Percentiles rank a stretch among this genome's conserved stretches.
These are phyloP conservation scores for Penicillium sp. DNA, from an alignment of 2,329 filamentous ascomycete species.

Conservation along the genomic window DNA sequence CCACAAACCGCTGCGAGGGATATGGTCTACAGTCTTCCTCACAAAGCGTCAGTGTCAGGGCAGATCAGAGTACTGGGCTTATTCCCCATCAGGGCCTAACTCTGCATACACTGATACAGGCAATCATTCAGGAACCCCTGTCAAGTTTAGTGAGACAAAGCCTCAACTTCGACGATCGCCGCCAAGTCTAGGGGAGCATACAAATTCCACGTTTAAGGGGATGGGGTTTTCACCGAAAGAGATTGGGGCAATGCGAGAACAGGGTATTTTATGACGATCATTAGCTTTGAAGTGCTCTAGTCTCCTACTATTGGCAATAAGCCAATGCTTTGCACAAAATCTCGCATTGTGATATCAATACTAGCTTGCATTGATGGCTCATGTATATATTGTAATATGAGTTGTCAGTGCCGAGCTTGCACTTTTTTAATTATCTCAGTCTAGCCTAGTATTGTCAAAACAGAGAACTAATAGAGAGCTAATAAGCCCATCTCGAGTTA, in stretches of 20 bases:
- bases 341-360: no score
- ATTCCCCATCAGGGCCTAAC: background rate
- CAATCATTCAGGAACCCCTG: conserved; percentile 17
- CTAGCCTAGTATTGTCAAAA: no score
- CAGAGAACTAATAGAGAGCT: no score
- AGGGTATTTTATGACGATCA: background rate
- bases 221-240: conserved; percentile 17
- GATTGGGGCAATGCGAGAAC: background rate
- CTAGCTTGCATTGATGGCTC: no score
- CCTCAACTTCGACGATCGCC: conserved; percentile 25
- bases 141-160: conserved; percentile 37
- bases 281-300: no score
- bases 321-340: no score
- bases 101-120: background rate
- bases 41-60: conserved; percentile 24
- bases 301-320: no score
- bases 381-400: no score
- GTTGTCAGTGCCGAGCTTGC: no score
- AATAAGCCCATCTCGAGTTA: no score
- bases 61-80: conserved; percentile 32
- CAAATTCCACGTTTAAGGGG: conserved; percentile 25
- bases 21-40: conserved; percentile 37
- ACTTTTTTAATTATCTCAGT: no score
- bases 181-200: conserved; percentile 36
- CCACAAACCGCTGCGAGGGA: conserved; percentile 44